A percentile compares a stretch with the other conserved stretches of the same genome.
phyloP scores from a whole-genome alignment of 164 flowering plant genomes.

The Magnolia sinica region DNA sequence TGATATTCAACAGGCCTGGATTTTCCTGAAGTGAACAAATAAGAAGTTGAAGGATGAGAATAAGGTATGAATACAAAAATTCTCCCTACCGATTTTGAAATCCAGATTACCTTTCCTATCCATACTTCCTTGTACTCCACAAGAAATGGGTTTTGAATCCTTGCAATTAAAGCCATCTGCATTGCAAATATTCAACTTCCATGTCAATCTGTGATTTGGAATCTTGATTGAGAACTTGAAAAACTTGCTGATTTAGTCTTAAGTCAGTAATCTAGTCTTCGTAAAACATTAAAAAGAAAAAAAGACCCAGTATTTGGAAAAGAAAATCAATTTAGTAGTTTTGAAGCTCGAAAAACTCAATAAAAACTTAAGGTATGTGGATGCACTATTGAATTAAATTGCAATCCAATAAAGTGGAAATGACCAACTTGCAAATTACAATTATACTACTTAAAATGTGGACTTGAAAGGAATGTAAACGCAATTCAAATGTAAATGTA shows the following conservation, averaged over 20 bases:
- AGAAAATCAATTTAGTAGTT: background rate
- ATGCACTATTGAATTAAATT: background rate
- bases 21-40: background rate
- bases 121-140: slow-evolving; percentile 86
- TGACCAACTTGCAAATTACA: background rate
- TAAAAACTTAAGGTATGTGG: background rate
- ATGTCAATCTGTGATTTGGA: background rate
- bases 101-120: slow-evolving; percentile 67
- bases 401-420: background rate
- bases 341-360: background rate
- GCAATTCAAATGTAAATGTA: background rate
- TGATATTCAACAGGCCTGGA: background rate
- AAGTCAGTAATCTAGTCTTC: too few relatives aligned
- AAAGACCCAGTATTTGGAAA: background rate
- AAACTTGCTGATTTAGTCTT: background rate
- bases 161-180: slow-evolving; percentile 80
- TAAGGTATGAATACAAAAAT: background rate
- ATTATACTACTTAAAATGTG: background rate
- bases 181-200: slow-evolving; percentile 7
- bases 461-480: background rate
- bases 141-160: slow-evolving; percentile 61
- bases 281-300: too few relatives aligned
- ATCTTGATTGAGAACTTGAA: background rate
- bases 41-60: background rate
- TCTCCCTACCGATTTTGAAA: background rate